These are phyloP conservation scores for Cladosporium sp. DNA, from an alignment of 2,329 filamentous ascomycete species.

Conservation along the genomic window DNA sequence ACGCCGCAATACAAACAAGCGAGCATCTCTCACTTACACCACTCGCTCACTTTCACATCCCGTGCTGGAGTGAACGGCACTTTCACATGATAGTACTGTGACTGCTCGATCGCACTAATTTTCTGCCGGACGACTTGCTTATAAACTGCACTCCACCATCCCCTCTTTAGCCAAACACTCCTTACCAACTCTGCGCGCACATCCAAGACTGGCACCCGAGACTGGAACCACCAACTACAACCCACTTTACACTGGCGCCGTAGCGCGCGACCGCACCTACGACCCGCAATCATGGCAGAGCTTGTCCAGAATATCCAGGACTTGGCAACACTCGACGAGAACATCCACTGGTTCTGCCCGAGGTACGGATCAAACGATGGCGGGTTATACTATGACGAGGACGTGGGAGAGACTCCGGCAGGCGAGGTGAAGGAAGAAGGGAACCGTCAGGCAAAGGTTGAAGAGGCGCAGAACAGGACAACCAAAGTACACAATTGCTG, in stretches of 20 bases:
- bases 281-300: slow-evolving; percentile 17
- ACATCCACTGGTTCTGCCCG: slow-evolving; percentile 52
- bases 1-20: background rate
- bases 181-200: background rate
- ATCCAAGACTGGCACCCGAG: background rate
- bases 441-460: slow-evolving; percentile 34
- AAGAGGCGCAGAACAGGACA: slow-evolving; percentile 43
- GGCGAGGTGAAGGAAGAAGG: slow-evolving; percentile 30
- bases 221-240: background rate
- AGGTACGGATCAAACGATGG: slow-evolving; percentile 39
- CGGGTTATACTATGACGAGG: slow-evolving; percentile 47
- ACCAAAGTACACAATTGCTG: slow-evolving; percentile 44
- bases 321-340: slow-evolving; percentile 34
- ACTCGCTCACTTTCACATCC: background rate
- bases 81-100: background rate
- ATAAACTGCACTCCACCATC: background rate
- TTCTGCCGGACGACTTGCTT: background rate
- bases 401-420: slow-evolving; percentile 33
- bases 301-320: slow-evolving; percentile 25
- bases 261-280: background rate
- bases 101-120: background rate
- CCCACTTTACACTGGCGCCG: background rate
- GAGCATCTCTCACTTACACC: background rate
- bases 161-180: background rate
- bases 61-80: background rate